A percentile compares a stretch with the other conserved stretches of the same genome.
These are phyloP conservation scores for Cadophora malorum DNA, from an alignment of 2,329 filamentous ascomycete species.

Conservation along the genomic window DNA sequence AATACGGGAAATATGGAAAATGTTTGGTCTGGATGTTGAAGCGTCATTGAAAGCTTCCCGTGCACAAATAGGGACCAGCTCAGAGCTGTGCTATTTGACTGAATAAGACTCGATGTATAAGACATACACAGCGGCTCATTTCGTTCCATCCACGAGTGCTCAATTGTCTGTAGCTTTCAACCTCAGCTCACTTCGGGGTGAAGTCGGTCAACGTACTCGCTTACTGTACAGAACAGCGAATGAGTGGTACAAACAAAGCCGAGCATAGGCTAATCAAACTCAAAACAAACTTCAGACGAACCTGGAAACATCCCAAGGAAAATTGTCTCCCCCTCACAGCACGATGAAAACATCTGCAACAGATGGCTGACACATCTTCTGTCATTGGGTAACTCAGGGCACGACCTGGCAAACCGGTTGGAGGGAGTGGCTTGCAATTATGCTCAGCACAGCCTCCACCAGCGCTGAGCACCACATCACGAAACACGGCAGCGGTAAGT, in stretches of 20 bases:
- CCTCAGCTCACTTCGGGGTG: background rate
- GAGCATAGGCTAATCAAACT: constrained; percentile 3
- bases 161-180: background rate
- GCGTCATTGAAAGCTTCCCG: too few relatives aligned
- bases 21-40: too few relatives aligned
- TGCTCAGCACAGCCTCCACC: constrained; percentile 20
- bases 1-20: too few relatives aligned
- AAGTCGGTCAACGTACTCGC: background rate
- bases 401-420: background rate
- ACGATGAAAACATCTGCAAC: background rate
- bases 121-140: background rate
- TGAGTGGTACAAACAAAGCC: background rate
- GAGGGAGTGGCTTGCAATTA: background rate
- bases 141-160: background rate
- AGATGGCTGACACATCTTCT: background rate
- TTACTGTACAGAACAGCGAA: background rate
- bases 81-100: background rate
- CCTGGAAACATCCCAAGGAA: constrained; percentile 15
- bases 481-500: constrained; percentile 15
- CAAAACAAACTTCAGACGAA: constrained; percentile 21
- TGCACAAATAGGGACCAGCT: background rate
- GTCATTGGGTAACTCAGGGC: background rate
- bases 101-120: background rate
- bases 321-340: constrained; percentile 10
- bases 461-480: constrained; percentile 1